These are phyloP conservation scores for Fusarium proliferatum DNA, from an alignment of 2,329 filamentous ascomycete genomes.

Conservation along the genomic window DNA sequence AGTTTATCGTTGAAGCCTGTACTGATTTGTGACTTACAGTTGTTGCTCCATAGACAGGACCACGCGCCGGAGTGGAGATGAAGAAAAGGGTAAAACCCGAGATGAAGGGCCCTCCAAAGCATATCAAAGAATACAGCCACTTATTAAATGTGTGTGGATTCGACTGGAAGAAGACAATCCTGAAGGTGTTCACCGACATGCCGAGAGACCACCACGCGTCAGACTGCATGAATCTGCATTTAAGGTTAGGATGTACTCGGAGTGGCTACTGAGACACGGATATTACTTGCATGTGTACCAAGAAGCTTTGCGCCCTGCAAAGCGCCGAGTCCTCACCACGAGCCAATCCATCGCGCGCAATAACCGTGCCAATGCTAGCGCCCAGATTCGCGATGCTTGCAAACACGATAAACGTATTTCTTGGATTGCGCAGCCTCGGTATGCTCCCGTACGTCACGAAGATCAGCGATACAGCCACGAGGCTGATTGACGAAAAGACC, in stretches of 20 bases:
- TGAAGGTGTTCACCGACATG: neutral
- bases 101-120: neutral
- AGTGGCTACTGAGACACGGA: too few relatives aligned
- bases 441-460: neutral
- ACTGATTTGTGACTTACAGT: neutral
- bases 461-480: neutral
- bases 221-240: neutral
- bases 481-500: neutral
- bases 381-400: neutral
- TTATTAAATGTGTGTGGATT: neutral
- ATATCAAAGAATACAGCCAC: neutral
- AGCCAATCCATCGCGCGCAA: neutral
- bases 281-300: neutral
- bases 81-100: neutral
- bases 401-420: neutral
- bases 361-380: neutral
- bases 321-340: neutral
- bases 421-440: neutral
- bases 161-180: neutral
- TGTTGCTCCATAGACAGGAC: neutral
- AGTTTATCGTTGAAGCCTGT: rapidly evolving
- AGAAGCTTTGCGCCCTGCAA: neutral
- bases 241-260: neutral
- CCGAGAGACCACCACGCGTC: conserved; percentile 1
- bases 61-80: neutral